These are phyloP conservation scores for Pelargonium cotyledonis DNA, from an alignment of 441 rosid genomes.

Conservation along the genomic window DNA sequence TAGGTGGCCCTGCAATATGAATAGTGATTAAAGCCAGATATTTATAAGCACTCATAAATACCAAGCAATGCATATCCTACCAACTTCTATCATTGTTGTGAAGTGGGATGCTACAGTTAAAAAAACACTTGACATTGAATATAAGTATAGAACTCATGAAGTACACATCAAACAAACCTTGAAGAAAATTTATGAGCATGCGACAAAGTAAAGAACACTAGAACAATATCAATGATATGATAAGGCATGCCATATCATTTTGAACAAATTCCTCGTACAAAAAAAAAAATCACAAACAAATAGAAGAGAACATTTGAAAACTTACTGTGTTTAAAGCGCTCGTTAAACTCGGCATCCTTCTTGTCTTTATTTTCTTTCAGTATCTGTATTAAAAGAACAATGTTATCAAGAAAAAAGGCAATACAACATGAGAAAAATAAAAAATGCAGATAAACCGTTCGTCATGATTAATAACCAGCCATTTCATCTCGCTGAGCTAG, in stretches of 20 bases:
- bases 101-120: not conserved
- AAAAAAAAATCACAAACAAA: not conserved
- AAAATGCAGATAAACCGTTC: not conserved
- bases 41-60: conserved; percentile 1
- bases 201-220: not conserved
- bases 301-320: conserved; percentile 6
- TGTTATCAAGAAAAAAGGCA: not conserved
- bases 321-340: conserved; percentile 92
- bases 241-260: not conserved
- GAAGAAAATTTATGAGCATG: not conserved
- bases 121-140: not conserved
- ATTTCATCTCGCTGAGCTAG: not conserved
- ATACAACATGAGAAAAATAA: not conserved
- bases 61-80: not conserved
- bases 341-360: conserved; percentile 88
- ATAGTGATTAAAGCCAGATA: conserved; percentile 8
- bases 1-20: conserved; percentile 65
- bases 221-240: not conserved
- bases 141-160: not conserved
- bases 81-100: not conserved
- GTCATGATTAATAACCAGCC: not conserved
- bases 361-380: conserved; percentile 94
- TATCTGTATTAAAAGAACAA: conserved; percentile 36
- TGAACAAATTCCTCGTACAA: not conserved
- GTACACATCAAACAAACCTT: not conserved